phyloP scores from a whole-genome alignment of 495 filamentous ascomycete genomes.

The Hypomontagnella submonticulosa region DNA sequence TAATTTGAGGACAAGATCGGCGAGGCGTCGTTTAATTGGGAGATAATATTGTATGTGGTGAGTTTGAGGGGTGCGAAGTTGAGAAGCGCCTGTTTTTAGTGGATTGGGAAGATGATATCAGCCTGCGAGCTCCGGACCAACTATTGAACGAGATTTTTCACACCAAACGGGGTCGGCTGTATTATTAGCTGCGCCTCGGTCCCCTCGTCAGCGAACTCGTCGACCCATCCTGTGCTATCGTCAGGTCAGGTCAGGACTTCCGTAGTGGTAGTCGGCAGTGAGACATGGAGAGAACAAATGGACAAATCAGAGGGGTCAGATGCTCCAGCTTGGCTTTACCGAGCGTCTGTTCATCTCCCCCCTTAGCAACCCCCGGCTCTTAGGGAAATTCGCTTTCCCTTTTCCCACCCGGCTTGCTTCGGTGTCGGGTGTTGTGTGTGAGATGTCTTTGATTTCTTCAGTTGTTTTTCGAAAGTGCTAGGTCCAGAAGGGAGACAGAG shows the following conservation, averaged over 20 bases:
- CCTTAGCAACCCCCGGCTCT: slow-evolving; percentile 1
- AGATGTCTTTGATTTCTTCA: too few relatives aligned
- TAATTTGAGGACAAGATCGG: slow-evolving; percentile 29
- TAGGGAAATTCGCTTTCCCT: slow-evolving; percentile 7
- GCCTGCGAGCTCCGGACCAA: slow-evolving; percentile 24
- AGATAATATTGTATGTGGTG: not conserved
- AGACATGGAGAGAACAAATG: slow-evolving; percentile 29
- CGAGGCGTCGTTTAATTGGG: slow-evolving; percentile 12
- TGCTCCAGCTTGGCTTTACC: slow-evolving; percentile 35
- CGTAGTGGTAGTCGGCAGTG: slow-evolving; percentile 38
- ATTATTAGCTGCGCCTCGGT: slow-evolving; percentile 32
- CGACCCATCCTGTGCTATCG: slow-evolving; percentile 22
- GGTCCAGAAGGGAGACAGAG: slow-evolving; percentile 6
- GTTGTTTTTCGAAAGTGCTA: too few relatives aligned
- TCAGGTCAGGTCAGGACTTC: slow-evolving; percentile 27
- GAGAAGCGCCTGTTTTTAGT: not conserved
- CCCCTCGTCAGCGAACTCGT: slow-evolving; percentile 27
- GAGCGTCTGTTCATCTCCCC: slow-evolving; percentile 29
- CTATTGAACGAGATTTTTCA: slow-evolving; percentile 11
- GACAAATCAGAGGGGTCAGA: slow-evolving; percentile 35
- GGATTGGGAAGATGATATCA: slow-evolving; percentile 21
- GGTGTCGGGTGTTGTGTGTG: slow-evolving; percentile 25
- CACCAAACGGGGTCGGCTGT: slow-evolving; percentile 15
- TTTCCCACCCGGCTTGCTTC: slow-evolving; percentile 31
- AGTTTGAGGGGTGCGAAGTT: not conserved